These are phyloP conservation scores for Ceratobasidium sp. DNA, from an alignment of 1,284 basidiomycete genomes.

Conservation along the genomic window DNA sequence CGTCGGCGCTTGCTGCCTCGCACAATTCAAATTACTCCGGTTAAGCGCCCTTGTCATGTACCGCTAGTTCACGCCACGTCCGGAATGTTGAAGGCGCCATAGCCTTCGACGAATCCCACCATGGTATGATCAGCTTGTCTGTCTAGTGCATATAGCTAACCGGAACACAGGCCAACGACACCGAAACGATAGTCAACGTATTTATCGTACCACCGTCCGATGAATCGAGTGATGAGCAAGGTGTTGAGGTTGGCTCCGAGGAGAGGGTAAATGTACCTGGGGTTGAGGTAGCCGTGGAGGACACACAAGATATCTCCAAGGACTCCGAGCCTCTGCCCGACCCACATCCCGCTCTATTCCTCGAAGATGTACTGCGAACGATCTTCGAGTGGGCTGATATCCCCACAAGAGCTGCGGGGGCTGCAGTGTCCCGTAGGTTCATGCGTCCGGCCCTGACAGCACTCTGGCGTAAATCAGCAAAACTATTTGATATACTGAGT, in stretches of 20 bases:
- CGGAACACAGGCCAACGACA: conserved; percentile 21
- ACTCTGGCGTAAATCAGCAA: conserved; percentile 27
- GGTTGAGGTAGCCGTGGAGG: not conserved
- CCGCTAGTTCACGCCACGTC: conserved; percentile 22
- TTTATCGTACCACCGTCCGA: conserved; percentile 30
- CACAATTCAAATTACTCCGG: conserved; percentile 15
- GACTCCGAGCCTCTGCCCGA: conserved; percentile 3
- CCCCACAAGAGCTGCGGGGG: conserved; percentile 18
- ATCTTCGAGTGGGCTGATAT: conserved; percentile 36
- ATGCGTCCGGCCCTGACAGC: conserved; percentile 31
- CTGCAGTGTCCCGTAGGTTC: conserved; percentile 23
- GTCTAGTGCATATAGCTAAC: not conserved
- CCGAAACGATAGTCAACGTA: conserved; percentile 32
- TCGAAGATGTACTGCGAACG: conserved; percentile 30
- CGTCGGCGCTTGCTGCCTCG: conserved; percentile 1
- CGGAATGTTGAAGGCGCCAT: conserved; percentile 35
- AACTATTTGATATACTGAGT: conserved; percentile 33
- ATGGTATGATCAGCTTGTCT: not conserved
- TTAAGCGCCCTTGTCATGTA: conserved; percentile 13
- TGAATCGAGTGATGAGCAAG: conserved; percentile 26
- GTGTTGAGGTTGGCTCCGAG: conserved; percentile 28
- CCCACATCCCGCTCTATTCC: conserved; percentile 24
- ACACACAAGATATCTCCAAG: not conserved
- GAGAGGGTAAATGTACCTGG: conserved; percentile 6
- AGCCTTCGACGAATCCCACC: conserved; percentile 18